phyloP scores from a whole-genome alignment of 768 basidiomycete species.

The Russula compacta region DNA sequence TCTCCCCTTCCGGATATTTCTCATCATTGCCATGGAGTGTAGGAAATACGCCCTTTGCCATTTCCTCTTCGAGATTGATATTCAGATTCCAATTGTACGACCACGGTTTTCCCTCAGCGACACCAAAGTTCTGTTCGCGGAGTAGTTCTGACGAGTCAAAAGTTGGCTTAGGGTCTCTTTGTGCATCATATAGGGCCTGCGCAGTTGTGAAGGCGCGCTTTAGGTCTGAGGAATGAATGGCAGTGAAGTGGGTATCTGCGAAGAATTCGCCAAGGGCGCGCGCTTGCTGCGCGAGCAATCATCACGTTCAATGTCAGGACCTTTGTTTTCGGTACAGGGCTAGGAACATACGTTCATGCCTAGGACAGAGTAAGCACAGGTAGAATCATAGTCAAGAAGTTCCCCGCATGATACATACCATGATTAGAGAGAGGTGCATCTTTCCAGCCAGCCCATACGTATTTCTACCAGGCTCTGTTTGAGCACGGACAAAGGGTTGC shows the following conservation, averaged over 20 bases:
- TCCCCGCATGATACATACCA: conserved; percentile 34
- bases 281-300: conserved; percentile 24
- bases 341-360: conserved; percentile 28
- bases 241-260: conserved; percentile 36
- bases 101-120: conserved; percentile 57
- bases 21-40: conserved; percentile 35
- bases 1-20: conserved; percentile 66
- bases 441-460: conserved; percentile 66
- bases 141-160: conserved; percentile 43
- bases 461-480: conserved; percentile 23
- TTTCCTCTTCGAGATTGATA: conserved; percentile 36
- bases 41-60: conserved; percentile 46
- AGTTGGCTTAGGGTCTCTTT: conserved; percentile 37
- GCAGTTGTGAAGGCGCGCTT: conserved; percentile 59
- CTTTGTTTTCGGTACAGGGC: background rate
- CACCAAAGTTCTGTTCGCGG: conserved; percentile 62
- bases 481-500: background rate
- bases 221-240: conserved; percentile 59
- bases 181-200: conserved; percentile 41
- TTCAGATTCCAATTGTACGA: conserved; percentile 21
- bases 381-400: background rate
- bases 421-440: conserved; percentile 70
- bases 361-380: background rate
- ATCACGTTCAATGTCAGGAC: background rate
- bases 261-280: conserved; percentile 46